Percentiles rank a stretch among this genome's conserved stretches.
phyloP scores from a whole-genome alignment of 305 asterid genomes.

The Ilex paraguariensis region DNA sequence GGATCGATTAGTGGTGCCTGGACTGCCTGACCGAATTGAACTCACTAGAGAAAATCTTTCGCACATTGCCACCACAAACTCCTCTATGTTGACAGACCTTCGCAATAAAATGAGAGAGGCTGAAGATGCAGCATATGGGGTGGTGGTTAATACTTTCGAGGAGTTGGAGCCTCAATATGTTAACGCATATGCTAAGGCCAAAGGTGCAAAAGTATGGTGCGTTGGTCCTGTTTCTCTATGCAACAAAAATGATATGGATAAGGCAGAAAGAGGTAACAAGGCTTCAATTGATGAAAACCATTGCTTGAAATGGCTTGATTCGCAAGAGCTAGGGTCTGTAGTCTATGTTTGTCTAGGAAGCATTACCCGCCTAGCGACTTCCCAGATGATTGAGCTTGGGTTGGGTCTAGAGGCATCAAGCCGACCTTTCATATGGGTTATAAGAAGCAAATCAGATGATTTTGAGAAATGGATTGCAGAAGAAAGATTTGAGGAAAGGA shows the following conservation, averaged over 20 bases:
- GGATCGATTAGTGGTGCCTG: slow-evolving; percentile 31
- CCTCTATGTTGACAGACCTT: not conserved
- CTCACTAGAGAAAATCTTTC: slow-evolving; percentile 27
- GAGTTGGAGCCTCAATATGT: slow-evolving; percentile 35
- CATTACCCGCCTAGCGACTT: slow-evolving; percentile 17
- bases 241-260: slow-evolving; percentile 25
- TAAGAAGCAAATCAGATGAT: slow-evolving; percentile 23
- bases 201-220: slow-evolving; percentile 29
- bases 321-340: slow-evolving; percentile 20
- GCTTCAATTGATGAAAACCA: slow-evolving; percentile 9
- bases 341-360: slow-evolving; percentile 44
- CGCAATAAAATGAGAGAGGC: slow-evolving; percentile 29
- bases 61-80: not conserved
- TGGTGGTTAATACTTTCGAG: slow-evolving; percentile 42
- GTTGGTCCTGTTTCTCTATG: slow-evolving; percentile 43
- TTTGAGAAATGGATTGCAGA: slow-evolving; percentile 36
- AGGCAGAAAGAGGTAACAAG: slow-evolving; percentile 35
- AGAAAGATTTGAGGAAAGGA: slow-evolving; percentile 34
- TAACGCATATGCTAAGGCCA: slow-evolving; percentile 24
- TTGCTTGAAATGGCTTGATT: slow-evolving; percentile 39
- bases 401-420: slow-evolving; percentile 39
- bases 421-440: slow-evolving; percentile 44
- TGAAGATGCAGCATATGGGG: slow-evolving; percentile 38
- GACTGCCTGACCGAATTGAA: slow-evolving; percentile 28
- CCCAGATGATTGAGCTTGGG: slow-evolving; percentile 35